A percentile compares a stretch with the other conserved stretches of the same genome.
phyloP scores from a whole-genome alignment of 1,139 yeast genomes.

The Protomyces inouyei region DNA sequence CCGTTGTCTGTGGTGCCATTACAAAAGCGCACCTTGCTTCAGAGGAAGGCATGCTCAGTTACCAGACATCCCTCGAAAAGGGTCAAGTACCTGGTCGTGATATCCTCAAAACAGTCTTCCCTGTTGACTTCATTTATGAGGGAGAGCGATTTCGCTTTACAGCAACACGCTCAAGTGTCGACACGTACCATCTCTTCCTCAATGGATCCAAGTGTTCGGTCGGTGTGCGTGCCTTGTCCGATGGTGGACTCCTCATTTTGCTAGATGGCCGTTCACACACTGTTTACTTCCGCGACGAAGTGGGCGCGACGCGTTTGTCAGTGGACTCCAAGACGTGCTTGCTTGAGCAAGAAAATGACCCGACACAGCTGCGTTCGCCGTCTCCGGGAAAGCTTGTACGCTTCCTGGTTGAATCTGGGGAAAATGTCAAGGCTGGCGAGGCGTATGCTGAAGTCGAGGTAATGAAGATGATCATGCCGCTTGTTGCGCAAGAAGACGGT shows the following conservation, averaged over 20 bases:
- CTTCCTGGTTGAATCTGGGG: slow-evolving; percentile 91
- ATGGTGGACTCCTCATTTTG: slow-evolving; percentile 86
- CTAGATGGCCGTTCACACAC: slow-evolving; percentile 91
- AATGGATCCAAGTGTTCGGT: slow-evolving; percentile 89
- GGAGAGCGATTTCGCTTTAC: slow-evolving; percentile 90
- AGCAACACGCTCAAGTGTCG: slow-evolving; percentile 84
- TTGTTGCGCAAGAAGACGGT: slow-evolving; percentile 80
- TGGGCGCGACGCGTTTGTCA: slow-evolving; percentile 89
- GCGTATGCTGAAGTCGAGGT: slow-evolving; percentile 98
- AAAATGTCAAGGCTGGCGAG: slow-evolving; percentile 85
- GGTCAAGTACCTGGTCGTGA: slow-evolving; percentile 91
- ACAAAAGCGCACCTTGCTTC: slow-evolving; percentile 84
- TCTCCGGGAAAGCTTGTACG: slow-evolving; percentile 97
- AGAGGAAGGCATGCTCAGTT: slow-evolving; percentile 65
- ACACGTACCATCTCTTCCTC: slow-evolving; percentile 78
- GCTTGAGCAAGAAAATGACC: slow-evolving; percentile 91
- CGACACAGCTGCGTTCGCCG: slow-evolving; percentile 96
- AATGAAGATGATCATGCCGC: slow-evolving; percentile 75
- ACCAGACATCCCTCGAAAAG: slow-evolving; percentile 69
- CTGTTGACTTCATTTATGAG: slow-evolving; percentile 91
- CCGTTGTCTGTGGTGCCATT: slow-evolving; percentile 96
- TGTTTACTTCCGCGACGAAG: slow-evolving; percentile 96
- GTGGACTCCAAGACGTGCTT: slow-evolving; percentile 93
- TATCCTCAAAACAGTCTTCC: slow-evolving; percentile 76
- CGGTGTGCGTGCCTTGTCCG: slow-evolving; percentile 79